A percentile compares a stretch with the other conserved stretches of the same genome.
Conservation (phyloP, 768 basidiomycete genomes). For the Mycena vitilis region DNA sequence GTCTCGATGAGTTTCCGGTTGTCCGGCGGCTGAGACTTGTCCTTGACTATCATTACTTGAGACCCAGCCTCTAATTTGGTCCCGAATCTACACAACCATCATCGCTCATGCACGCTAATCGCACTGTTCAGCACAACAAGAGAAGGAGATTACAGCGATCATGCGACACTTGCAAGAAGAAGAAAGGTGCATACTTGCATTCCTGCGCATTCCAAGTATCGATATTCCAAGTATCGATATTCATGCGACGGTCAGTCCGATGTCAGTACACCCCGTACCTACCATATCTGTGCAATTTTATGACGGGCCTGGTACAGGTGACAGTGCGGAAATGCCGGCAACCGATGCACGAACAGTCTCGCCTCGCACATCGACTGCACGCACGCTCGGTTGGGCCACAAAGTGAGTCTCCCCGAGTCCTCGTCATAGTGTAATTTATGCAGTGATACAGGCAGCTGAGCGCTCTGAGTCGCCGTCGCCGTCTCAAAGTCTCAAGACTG, state of each 20-base stretch:
- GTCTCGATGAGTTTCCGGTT: conserved; percentile 97
- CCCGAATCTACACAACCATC: conserved; percentile 68
- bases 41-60: conserved; percentile 98
- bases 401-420: background rate
- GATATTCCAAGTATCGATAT: no score
- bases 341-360: conserved; percentile 1
- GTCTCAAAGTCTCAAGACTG: conserved; percentile 15
- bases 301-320: background rate
- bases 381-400: background rate
- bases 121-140: conserved; percentile 9
- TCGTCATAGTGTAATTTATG: background rate
- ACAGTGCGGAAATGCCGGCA: conserved; percentile 1
- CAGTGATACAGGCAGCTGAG: background rate
- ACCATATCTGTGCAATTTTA: background rate
- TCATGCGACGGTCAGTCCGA: background rate
- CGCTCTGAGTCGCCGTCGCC: no score
- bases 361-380: background rate
- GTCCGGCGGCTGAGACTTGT: conserved; percentile 92
- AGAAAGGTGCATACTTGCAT: conserved; percentile 15
- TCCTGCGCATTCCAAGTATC: background rate
- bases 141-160: conserved; percentile 6
- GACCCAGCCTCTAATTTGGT: conserved; percentile 99
- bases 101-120: background rate
- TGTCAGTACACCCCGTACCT: background rate
- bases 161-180: conserved; percentile 18